phyloP scores from a whole-genome alignment of 345 rosid genomes.

The Euphorbia tirucalli region DNA sequence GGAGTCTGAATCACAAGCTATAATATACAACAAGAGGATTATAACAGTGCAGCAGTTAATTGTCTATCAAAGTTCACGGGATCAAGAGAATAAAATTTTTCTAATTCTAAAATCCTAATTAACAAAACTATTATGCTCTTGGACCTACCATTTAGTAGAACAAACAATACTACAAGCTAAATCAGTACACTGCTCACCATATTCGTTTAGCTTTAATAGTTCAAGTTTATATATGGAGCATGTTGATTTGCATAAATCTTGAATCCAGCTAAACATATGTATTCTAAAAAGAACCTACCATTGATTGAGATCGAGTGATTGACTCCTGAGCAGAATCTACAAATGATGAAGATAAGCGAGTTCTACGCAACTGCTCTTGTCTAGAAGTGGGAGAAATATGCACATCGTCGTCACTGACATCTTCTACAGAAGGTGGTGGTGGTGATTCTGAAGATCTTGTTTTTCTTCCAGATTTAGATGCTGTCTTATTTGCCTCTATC shows the following conservation, averaged over 20 bases:
- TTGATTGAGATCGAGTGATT: slow-evolving; percentile 16
- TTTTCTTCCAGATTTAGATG: slow-evolving; percentile 26
- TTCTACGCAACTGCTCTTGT: slow-evolving; percentile 18
- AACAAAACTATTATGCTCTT: neutral
- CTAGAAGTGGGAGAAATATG: slow-evolving; percentile 18
- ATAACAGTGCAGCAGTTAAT: neutral
- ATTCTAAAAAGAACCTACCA: slow-evolving; percentile 37
- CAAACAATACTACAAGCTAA: neutral
- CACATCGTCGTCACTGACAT: slow-evolving; percentile 34
- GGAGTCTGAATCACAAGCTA: neutral
- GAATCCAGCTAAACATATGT: neutral
- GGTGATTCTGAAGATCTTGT: slow-evolving; percentile 24
- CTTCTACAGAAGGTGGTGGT: slow-evolving; percentile 28
- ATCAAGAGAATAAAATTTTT: neutral
- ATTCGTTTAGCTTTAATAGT: neutral
- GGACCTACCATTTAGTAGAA: neutral
- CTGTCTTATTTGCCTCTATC: slow-evolving; percentile 20
- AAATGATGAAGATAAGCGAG: slow-evolving; percentile 11
- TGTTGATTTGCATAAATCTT: neutral
- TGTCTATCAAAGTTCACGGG: neutral
- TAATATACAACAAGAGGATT: neutral
- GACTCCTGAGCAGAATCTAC: slow-evolving; percentile 24
- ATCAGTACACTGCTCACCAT: too few species aligned
- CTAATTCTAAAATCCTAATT: neutral
- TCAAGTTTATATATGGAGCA: neutral